Base-by-base conservation (phyloP, 73 alveolate species). In the Symbiodinium pilosum region DNA sequence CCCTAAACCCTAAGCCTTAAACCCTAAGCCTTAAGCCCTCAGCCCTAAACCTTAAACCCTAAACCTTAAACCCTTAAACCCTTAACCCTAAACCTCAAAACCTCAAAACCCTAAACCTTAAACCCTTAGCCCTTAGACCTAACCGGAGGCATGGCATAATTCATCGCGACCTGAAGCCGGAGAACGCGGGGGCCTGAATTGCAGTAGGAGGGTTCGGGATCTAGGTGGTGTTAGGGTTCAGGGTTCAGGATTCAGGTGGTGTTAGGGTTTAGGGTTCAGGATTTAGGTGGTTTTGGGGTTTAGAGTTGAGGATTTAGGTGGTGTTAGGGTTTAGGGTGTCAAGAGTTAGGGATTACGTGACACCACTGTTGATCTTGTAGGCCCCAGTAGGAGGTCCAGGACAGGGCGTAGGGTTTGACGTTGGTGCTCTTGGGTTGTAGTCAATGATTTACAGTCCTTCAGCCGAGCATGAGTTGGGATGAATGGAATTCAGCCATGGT, bases 161-260 rank as follows among this genome's bases (percentile, higher is more conserved):
- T 12, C 95, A 89, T 47, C 42, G 95, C 59, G 95, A 89, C 26
- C 73, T 89, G 36, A 89, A 89, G 47, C 95, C 95, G n/a, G 95
- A 89, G 95, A 89, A 89, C 36, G 95, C 44, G 92, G 32, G 52
- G 2, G 42, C 93, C 64, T 34, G 8, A 38, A 1, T 64, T 3
- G 81, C 39, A 28, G 1, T 0, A 24, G 39, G 38, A 4, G 38
- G 4, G 30, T 64, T 64, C 4, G 41, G 81, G 38, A 1, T 64
- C 26, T 54, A 16, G 73, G 73, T 26, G 71, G n/a, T 5, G 18
- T 51, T 1, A 3, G 75, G 75, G 40, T 56, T 5, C 26, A 7
- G 71, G 71, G 71, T 30, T 54, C 21, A 52, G 69, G 64, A 16
- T 47, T 47, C 16, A 47, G 64, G 64, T 8, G 69, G n/a, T 54